phyloP scores from a whole-genome alignment of 2,329 filamentous ascomycete species.

The Lecanicillium sp. region DNA sequence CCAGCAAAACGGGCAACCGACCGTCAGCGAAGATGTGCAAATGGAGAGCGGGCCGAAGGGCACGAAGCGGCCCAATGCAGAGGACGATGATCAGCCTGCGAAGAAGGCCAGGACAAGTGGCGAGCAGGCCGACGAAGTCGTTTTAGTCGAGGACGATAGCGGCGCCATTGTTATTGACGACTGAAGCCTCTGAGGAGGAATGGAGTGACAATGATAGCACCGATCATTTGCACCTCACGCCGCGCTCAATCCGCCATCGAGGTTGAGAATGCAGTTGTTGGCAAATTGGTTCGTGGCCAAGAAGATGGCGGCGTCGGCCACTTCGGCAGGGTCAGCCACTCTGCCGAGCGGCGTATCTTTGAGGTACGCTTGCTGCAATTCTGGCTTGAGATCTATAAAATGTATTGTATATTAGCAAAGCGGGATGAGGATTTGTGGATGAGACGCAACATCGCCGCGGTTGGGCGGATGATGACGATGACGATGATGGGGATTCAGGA shows the following conservation, averaged over 20 bases:
- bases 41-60: constrained; percentile 20
- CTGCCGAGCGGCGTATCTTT: constrained; percentile 55
- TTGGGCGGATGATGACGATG: constrained; percentile 7
- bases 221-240: constrained; percentile 28
- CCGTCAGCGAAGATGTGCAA: constrained; percentile 23
- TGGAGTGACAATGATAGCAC: too few species aligned
- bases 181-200: constrained; percentile 36
- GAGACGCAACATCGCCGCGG: neutral
- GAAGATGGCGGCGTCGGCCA: constrained; percentile 77
- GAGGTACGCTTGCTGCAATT: constrained; percentile 29
- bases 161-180: constrained; percentile 59
- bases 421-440: neutral
- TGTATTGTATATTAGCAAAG: constrained; percentile 31
- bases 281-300: constrained; percentile 72
- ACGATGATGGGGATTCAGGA: too few species aligned
- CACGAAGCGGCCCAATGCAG: constrained; percentile 39
- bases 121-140: constrained; percentile 29
- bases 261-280: constrained; percentile 78
- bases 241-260: constrained; percentile 78
- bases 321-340: constrained; percentile 61
- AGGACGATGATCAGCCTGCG: constrained; percentile 30
- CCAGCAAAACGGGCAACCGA: constrained; percentile 32
- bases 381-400: constrained; percentile 26
- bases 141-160: constrained; percentile 44
- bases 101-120: constrained; percentile 43